These are phyloP conservation scores for Harrya chromipes DNA, from an alignment of 768 basidiomycete genomes.

Conservation along the genomic window DNA sequence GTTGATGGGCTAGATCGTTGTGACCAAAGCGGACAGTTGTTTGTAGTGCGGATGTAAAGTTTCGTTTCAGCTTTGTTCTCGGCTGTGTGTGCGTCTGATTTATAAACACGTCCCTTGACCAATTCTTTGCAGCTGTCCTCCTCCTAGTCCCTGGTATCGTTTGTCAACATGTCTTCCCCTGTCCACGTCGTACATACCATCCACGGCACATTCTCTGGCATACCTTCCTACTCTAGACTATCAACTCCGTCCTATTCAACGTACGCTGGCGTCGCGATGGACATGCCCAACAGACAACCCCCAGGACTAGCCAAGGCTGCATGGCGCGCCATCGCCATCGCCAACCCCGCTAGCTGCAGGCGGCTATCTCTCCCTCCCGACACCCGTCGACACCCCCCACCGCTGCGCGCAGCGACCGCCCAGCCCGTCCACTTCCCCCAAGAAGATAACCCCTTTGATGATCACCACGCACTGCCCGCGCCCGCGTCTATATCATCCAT, in stretches of 20 bases:
- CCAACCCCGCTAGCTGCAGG: slow-evolving; percentile 27
- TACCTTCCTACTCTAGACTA: slow-evolving; percentile 22
- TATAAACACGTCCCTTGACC: slow-evolving; percentile 13
- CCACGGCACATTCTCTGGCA: slow-evolving; percentile 31
- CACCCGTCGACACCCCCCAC: slow-evolving; percentile 9
- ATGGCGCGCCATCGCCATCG: slow-evolving; percentile 24
- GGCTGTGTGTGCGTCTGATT: slow-evolving; percentile 10
- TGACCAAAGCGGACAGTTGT: slow-evolving; percentile 16
- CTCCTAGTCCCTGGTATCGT: slow-evolving; percentile 10
- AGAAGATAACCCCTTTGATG: slow-evolving; percentile 25
- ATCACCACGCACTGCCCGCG: slow-evolving; percentile 17
- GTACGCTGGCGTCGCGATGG: slow-evolving; percentile 29
- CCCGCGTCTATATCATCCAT: neutral
- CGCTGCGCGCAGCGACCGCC: slow-evolving; percentile 11
- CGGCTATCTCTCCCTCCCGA: slow-evolving; percentile 20
- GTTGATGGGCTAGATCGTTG: slow-evolving; percentile 8
- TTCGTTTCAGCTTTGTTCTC: slow-evolving; percentile 19
- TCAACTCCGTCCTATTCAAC: slow-evolving; percentile 7
- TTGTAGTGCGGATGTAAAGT: slow-evolving; percentile 12
- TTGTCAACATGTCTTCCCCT: slow-evolving; percentile 25
- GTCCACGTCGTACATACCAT: slow-evolving; percentile 31
- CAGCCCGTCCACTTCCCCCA: slow-evolving; percentile 22
- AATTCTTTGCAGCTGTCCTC: slow-evolving; percentile 6
- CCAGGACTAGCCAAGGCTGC: slow-evolving; percentile 22
- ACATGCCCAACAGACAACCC: slow-evolving; percentile 20